Percentiles rank a stretch among this genome's conserved stretches.
Conservation (phyloP, 345 rosid species). For the Bruguiera parviflora region DNA sequence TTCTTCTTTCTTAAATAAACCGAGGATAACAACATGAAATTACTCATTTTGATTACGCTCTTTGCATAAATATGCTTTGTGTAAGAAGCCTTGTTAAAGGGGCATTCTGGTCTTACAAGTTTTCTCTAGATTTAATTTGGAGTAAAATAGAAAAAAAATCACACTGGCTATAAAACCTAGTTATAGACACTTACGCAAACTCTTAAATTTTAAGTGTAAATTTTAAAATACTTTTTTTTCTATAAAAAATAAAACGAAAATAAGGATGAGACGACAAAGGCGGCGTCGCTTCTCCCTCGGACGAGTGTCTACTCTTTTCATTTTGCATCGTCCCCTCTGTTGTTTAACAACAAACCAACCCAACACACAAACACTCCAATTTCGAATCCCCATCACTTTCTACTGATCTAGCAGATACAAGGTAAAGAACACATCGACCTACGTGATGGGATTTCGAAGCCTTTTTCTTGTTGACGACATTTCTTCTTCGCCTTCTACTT, state of each 20-base stretch:
- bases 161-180: too few species aligned
- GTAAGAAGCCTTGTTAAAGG: not conserved
- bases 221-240: too few species aligned
- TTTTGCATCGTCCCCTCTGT: conserved; percentile 41
- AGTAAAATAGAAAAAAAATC: too few species aligned
- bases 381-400: conserved; percentile 48
- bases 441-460: conserved; percentile 48
- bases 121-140: too few species aligned
- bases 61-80: too few species aligned
- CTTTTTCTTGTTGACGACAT: conserved; percentile 39
- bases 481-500: conserved; percentile 24
- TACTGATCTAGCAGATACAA: conserved; percentile 23
- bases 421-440: conserved; percentile 43
- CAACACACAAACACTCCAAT: conserved; percentile 24
- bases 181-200: too few species aligned
- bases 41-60: too few species aligned
- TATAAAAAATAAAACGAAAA: not conserved
- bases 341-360: conserved; percentile 30
- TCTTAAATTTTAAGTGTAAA: too few species aligned
- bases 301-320: conserved; percentile 32
- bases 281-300: conserved; percentile 35
- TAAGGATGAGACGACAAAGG: not conserved
- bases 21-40: too few species aligned
- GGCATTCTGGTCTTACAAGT: not conserved
- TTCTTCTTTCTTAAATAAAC: too few species aligned